Evolutionary conservation across 345 rosid species (phyloP).

Genomic region (Clarkia xantiana): DNA sequence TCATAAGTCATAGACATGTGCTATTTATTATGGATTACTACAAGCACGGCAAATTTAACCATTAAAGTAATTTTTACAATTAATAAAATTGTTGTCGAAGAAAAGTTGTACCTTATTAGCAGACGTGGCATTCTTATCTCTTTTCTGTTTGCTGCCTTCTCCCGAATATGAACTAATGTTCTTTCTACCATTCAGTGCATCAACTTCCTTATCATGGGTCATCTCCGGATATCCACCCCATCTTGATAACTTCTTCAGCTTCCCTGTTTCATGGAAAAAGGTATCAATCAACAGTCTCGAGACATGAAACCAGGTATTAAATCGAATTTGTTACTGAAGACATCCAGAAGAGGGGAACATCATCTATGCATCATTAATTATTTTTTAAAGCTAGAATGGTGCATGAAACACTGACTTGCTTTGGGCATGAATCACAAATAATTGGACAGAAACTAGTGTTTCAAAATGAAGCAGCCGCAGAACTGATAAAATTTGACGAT

Average conservation of each 20-base stretch:
- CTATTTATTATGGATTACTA: too few relatives aligned
- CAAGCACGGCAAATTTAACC: background rate
- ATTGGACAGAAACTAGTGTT: background rate
- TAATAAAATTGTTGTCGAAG: background rate
- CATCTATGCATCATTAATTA: too few relatives aligned
- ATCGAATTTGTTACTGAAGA: too few relatives aligned
- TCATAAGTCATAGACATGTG: too few relatives aligned
- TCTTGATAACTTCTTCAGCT: constrained; percentile 25
- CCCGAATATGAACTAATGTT: constrained; percentile 14
- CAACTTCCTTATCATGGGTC: constrained; percentile 31
- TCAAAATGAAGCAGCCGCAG: too few relatives aligned
- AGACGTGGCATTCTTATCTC: constrained; percentile 26
- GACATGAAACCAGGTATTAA: too few relatives aligned
- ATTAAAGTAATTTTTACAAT: background rate
- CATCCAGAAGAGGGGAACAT: too few relatives aligned
- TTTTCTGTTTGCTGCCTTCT: constrained; percentile 36
- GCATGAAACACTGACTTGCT: too few relatives aligned
- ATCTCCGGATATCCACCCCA: constrained; percentile 23
- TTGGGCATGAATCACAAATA: background rate
- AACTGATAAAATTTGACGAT: too few relatives aligned
- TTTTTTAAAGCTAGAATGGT: too few relatives aligned
- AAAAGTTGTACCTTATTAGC: constrained; percentile 35
- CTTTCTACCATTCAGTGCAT: constrained; percentile 17
- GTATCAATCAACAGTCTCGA: too few relatives aligned
- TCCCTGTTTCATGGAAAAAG: constrained; percentile 10